These are phyloP conservation scores for Mortierella sp. DNA, from an alignment of 371 early-diverging fungal species.

Conservation along the genomic window DNA sequence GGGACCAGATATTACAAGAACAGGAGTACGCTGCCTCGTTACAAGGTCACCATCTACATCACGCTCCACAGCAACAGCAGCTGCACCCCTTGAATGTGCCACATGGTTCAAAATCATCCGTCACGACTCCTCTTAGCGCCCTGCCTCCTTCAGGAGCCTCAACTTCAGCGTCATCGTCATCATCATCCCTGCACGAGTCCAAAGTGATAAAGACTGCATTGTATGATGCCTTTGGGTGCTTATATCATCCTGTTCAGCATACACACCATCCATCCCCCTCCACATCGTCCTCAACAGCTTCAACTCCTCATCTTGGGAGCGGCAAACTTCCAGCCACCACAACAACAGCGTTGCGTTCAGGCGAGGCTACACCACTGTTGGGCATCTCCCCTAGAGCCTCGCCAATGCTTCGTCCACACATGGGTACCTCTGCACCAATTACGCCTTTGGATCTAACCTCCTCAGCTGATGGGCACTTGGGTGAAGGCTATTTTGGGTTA, in stretches of 20 bases:
- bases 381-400: constrained; percentile 35
- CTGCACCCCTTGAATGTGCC: constrained; percentile 15
- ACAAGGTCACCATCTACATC: not conserved
- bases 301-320: not conserved
- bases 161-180: too few relatives aligned
- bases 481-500: constrained; percentile 33
- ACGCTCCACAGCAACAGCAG: not conserved
- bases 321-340: constrained; percentile 2
- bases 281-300: not conserved
- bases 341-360: constrained; percentile 12
- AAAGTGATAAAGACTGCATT: constrained; percentile 24
- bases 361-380: constrained; percentile 26
- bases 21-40: not conserved
- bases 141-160: constrained; percentile 27
- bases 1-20: not conserved
- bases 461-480: constrained; percentile 15
- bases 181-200: constrained; percentile 17
- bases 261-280: constrained; percentile 32
- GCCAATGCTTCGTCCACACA: constrained; percentile 39
- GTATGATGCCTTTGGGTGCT: constrained; percentile 48
- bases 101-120: constrained; percentile 18
- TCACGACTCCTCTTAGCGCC: constrained; percentile 13
- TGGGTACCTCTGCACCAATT: constrained; percentile 36
- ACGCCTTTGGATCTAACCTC: constrained; percentile 41
- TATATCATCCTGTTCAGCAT: constrained; percentile 51